Evolutionary conservation across 441 rosid genomes (phyloP).

Genomic region (Hypseocharis bilobata): DNA sequence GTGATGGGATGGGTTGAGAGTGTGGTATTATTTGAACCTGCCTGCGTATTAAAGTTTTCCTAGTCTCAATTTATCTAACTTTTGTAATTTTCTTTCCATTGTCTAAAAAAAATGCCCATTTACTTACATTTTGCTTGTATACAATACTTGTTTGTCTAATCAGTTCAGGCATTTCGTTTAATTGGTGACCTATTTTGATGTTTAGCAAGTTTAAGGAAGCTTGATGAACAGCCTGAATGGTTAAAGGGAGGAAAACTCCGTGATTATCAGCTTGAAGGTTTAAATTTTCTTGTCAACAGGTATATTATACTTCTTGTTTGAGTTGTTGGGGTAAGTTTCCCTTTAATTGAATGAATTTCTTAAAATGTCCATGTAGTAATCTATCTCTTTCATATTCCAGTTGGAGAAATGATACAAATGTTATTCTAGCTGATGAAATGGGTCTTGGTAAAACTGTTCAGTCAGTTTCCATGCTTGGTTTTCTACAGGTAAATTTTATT

Average conservation of each 20-base stretch:
- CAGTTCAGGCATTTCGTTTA: not conserved
- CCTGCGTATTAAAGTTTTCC: not conserved
- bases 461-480: constrained; percentile 99
- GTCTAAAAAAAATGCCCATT: not conserved
- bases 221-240: constrained; percentile 98
- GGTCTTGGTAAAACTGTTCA: constrained; percentile 99
- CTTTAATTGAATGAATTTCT: not conserved
- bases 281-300: constrained; percentile 98
- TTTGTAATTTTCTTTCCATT: not conserved
- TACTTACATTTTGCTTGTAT: not conserved
- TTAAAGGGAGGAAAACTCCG: constrained; percentile 93
- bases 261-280: constrained; percentile 96
- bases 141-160: not conserved
- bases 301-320: constrained; percentile 23
- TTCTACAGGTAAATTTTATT: constrained; percentile 61
- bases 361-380: not conserved
- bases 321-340: constrained; percentile 17
- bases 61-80: not conserved
- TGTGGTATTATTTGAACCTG: not conserved
- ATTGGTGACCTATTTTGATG: constrained; percentile 3
- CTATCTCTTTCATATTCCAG: constrained; percentile 31
- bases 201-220: constrained; percentile 87
- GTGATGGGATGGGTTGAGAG: not conserved
- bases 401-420: constrained; percentile 99
- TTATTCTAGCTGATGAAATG: constrained; percentile 99